A percentile compares a stretch with the other conserved stretches of the same genome.
Evolutionary conservation across 306 rosid genomes (phyloP).

Genomic region (Albizia julibrissin): DNA sequence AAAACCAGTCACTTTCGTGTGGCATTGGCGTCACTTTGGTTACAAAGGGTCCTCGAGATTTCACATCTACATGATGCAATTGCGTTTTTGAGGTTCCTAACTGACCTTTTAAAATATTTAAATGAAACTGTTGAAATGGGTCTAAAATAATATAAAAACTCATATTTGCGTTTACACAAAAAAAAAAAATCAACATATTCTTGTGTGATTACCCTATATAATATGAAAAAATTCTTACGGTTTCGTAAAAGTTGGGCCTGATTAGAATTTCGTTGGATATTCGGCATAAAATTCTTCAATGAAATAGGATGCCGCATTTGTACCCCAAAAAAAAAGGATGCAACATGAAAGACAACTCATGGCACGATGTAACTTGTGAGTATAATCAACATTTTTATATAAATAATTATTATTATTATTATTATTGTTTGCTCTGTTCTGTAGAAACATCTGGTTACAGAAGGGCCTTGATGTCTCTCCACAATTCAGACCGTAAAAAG

Average conservation of each 20-base stretch:
- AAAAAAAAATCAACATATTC: no score
- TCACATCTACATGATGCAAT: background rate
- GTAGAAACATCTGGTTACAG: background rate
- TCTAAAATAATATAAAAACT: background rate
- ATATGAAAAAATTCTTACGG: background rate
- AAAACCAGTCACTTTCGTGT: constrained; percentile 20
- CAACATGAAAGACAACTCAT: background rate
- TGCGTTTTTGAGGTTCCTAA: background rate
- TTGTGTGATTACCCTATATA: no score
- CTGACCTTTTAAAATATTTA: background rate
- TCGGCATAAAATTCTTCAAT: background rate
- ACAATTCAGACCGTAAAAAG: background rate
- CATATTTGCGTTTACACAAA: background rate
- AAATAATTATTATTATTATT: no score
- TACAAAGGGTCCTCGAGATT: background rate
- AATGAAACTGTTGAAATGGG: background rate
- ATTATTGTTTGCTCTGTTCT: background rate
- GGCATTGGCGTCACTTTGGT: background rate
- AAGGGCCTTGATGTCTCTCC: background rate
- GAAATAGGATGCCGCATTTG: background rate
- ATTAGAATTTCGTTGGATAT: background rate
- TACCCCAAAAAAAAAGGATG: no score
- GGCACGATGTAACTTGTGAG: background rate
- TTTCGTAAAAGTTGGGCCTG: background rate
- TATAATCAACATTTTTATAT: background rate